These are phyloP conservation scores for Gillenia trifoliata DNA, from an alignment of 306 rosid genomes.

Conservation along the genomic window DNA sequence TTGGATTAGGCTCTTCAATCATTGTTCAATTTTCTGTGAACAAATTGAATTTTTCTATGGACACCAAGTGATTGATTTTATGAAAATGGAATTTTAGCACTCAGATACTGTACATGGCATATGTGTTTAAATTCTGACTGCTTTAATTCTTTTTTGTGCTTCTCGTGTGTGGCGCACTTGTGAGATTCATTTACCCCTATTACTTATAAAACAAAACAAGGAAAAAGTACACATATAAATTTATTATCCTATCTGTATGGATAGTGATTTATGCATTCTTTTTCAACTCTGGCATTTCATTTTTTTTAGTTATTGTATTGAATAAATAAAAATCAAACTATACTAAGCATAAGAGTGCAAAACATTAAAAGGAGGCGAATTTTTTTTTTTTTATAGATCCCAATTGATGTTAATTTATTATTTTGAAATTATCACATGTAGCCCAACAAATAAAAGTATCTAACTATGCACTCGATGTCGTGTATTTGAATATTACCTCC, in stretches of 20 bases:
- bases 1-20: not conserved
- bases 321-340: no score
- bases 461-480: no score
- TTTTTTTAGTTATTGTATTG: not conserved
- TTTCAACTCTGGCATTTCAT: no score
- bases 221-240: no score
- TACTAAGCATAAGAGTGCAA: not conserved
- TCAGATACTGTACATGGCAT: not conserved
- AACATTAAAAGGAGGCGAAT: not conserved
- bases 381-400: no score
- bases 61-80: not conserved
- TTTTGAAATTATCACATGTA: not conserved
- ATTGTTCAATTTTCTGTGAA: not conserved
- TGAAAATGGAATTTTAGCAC: not conserved
- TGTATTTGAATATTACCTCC: not conserved
- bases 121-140: not conserved
- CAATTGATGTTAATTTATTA: no score
- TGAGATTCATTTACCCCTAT: no score
- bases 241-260: no score
- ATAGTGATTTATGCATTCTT: no score
- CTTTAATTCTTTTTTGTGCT: conserved; percentile 11
- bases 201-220: no score
- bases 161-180: conserved; percentile 26
- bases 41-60: not conserved
- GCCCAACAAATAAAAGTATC: no score